A percentile compares a stretch with the other conserved stretches of the same genome.
Evolutionary conservation across 768 basidiomycete species (phyloP).

Genomic region (Lanmaoa pseudosensibilis): DNA sequence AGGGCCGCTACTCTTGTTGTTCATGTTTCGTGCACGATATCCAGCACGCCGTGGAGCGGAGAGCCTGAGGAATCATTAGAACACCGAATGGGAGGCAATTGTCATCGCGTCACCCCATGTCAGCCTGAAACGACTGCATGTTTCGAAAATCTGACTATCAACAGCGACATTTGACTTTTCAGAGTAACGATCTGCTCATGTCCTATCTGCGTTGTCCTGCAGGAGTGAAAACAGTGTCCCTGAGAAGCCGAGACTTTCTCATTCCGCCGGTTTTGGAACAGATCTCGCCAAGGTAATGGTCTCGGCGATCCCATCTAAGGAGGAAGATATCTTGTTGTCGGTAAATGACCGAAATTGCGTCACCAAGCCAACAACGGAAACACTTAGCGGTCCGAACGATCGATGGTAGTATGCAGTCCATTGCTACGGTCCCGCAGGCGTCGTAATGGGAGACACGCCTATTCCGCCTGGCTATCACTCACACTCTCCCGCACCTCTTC

Average conservation of each 20-base stretch:
- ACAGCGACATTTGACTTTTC: background rate
- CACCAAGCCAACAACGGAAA: slow-evolving; percentile 18
- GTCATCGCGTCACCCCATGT: slow-evolving; percentile 6
- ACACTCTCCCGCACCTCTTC: slow-evolving; percentile 15
- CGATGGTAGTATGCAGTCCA: slow-evolving; percentile 19
- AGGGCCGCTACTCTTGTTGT: slow-evolving; percentile 5
- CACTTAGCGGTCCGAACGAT: slow-evolving; percentile 15
- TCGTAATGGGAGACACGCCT: slow-evolving; percentile 33
- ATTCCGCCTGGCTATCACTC: slow-evolving; percentile 29
- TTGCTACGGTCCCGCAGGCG: slow-evolving; percentile 25
- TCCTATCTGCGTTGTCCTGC: background rate
- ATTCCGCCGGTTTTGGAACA: slow-evolving; percentile 7
- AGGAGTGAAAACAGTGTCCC: background rate
- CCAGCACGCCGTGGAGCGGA: slow-evolving; percentile 22
- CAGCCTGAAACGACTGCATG: slow-evolving; percentile 18
- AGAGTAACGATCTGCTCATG: background rate
- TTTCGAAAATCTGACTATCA: slow-evolving; percentile 4
- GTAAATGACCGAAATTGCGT: slow-evolving; percentile 27
- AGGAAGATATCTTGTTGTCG: slow-evolving; percentile 9
- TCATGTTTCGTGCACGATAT: slow-evolving; percentile 24
- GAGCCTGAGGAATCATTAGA: background rate
- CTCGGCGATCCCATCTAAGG: slow-evolving; percentile 19
- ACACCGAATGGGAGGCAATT: slow-evolving; percentile 9
- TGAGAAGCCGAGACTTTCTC: background rate
- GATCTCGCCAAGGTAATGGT: slow-evolving; percentile 16